These are phyloP conservation scores for Penicillium odoratum DNA, from an alignment of 495 filamentous ascomycete genomes.

Conservation along the genomic window DNA sequence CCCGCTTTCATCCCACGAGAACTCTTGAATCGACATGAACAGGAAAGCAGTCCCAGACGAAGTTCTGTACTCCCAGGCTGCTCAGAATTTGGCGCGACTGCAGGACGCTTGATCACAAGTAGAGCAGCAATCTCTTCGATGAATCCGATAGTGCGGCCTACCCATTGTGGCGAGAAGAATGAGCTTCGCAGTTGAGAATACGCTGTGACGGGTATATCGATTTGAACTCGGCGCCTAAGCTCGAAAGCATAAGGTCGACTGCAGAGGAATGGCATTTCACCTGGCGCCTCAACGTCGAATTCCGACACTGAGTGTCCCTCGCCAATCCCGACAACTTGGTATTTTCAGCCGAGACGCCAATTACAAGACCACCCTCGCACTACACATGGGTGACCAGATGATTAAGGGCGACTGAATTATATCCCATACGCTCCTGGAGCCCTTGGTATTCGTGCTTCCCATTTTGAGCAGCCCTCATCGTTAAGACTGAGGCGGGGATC, in stretches of 20 bases:
- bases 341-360: neutral
- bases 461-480: neutral
- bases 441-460: neutral
- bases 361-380: neutral
- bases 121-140: neutral
- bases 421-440: neutral
- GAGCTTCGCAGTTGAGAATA: neutral
- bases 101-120: neutral
- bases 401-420: neutral
- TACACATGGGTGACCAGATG: neutral
- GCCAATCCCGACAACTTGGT: neutral
- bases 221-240: neutral
- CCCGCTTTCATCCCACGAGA: too few relatives aligned
- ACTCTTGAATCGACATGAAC: too few relatives aligned
- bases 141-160: constrained; percentile 1
- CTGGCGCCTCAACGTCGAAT: neutral
- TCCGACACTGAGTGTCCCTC: neutral
- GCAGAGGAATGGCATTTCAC: neutral
- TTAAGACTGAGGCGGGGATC: neutral
- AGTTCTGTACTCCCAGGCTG: too few relatives aligned
- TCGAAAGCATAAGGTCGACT: neutral
- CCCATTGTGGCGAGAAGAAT: neutral
- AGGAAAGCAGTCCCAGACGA: too few relatives aligned
- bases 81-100: neutral
- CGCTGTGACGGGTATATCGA: constrained; percentile 3